These are phyloP conservation scores for Saksenaea oblongispora DNA, from an alignment of 371 early-diverging fungal species.

Conservation along the genomic window DNA sequence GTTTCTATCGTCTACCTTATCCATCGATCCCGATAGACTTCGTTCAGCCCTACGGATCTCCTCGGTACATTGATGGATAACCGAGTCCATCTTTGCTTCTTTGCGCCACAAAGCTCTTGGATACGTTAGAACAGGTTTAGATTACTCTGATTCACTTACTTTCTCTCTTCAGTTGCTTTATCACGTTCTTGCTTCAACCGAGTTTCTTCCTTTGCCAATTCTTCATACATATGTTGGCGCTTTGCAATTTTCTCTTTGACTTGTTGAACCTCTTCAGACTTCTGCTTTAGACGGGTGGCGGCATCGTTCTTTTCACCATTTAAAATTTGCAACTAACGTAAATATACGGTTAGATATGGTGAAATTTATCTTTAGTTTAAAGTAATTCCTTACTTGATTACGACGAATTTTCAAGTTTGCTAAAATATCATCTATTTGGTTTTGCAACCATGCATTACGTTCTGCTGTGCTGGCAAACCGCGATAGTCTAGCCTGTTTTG, in stretches of 20 bases:
- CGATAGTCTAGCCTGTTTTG: constrained; percentile 83
- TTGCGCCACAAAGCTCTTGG: constrained; percentile 84
- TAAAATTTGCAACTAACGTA: constrained; percentile 25
- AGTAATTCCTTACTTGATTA: constrained; percentile 36
- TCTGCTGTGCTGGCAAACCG: constrained; percentile 72
- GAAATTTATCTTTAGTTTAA: background rate
- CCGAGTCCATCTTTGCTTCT: constrained; percentile 78
- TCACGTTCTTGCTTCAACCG: constrained; percentile 50
- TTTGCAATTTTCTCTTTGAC: constrained; percentile 44
- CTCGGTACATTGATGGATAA: constrained; percentile 66
- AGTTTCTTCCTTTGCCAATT: constrained; percentile 29
- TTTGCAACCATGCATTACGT: constrained; percentile 75
- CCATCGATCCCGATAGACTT: constrained; percentile 72
- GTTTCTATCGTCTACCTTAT: constrained; percentile 56
- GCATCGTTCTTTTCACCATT: constrained; percentile 31
- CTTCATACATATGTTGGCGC: constrained; percentile 36
- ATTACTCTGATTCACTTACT: constrained; percentile 39
- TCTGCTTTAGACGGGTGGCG: constrained; percentile 25
- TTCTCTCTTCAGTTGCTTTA: constrained; percentile 71
- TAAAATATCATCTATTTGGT: constrained; percentile 68
- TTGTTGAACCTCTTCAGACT: constrained; percentile 37
- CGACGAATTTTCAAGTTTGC: constrained; percentile 48
- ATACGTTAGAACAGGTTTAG: background rate
- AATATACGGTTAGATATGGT: background rate
- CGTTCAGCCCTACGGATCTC: constrained; percentile 81